Evolutionary conservation across 352 stramenopile species (phyloP).

Genomic region (Pythium dissimile): DNA sequence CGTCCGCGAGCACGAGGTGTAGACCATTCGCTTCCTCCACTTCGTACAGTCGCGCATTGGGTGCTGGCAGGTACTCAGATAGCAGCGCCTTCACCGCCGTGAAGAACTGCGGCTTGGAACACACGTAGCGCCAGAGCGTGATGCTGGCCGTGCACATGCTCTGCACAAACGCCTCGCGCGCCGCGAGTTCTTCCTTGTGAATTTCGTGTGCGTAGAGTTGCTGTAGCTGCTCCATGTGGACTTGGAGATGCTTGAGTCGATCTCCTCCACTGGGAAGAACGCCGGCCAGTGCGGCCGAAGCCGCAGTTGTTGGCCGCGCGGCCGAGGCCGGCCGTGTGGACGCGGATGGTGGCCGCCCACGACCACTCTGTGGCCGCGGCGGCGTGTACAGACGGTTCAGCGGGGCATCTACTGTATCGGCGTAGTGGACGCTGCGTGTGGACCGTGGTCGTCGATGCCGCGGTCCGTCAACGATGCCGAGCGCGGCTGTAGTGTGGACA

Average conservation of each 20-base stretch:
- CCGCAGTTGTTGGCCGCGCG: neutral
- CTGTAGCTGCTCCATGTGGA: slow-evolving; percentile 50
- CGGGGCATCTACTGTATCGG: neutral
- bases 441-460: neutral
- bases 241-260: slow-evolving; percentile 38
- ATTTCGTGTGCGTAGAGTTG: slow-evolving; percentile 43
- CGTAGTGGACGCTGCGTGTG: slow-evolving; percentile 12
- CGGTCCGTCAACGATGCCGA: slow-evolving; percentile 4
- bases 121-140: slow-evolving; percentile 38
- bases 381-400: neutral
- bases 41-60: slow-evolving; percentile 25
- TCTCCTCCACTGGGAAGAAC: slow-evolving; percentile 15
- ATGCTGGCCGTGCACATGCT: slow-evolving; percentile 44
- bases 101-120: slow-evolving; percentile 32
- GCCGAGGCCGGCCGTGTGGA: neutral
- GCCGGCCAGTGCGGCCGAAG: slow-evolving; percentile 9
- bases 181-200: slow-evolving; percentile 40
- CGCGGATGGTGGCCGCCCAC: neutral
- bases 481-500: slow-evolving; percentile 13
- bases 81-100: slow-evolving; percentile 39
- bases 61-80: slow-evolving; percentile 35
- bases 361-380: neutral
- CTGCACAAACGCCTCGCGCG: slow-evolving; percentile 33
- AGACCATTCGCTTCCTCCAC: slow-evolving; percentile 12
- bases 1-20: slow-evolving; percentile 3